These are phyloP conservation scores for Tripidium arundinaceum DNA, from an alignment of 202 grass and related monocot species.

Conservation along the genomic window DNA sequence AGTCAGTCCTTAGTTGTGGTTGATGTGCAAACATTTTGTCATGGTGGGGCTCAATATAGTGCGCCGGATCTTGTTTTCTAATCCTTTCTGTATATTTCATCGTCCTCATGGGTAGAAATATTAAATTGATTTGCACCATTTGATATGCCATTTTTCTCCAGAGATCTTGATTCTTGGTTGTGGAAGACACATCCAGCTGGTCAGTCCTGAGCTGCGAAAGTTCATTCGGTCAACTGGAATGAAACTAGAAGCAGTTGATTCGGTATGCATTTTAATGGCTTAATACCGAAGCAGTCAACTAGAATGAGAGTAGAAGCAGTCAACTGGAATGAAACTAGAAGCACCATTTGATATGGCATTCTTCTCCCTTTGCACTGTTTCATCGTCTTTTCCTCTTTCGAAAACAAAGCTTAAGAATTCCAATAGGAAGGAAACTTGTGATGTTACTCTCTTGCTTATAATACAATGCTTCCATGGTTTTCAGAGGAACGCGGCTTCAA, in stretches of 20 bases:
- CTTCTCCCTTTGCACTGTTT: background rate
- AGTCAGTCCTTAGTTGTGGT: background rate
- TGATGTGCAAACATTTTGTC: background rate
- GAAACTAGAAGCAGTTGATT: constrained; percentile 70
- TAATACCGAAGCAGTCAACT: background rate
- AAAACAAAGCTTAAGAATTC: background rate
- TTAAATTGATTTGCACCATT: background rate
- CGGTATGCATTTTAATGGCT: constrained; percentile 31
- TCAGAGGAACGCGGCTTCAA: constrained; percentile 91
- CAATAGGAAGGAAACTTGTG: background rate
- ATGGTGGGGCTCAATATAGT: background rate
- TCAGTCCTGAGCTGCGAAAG: constrained; percentile 53
- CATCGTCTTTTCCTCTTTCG: background rate
- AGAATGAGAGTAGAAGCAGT: too few relatives aligned
- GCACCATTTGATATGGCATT: too few relatives aligned
- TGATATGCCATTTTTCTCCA: constrained; percentile 32
- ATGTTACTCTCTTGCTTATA: background rate
- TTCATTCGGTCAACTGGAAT: constrained; percentile 69
- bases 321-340: too few relatives aligned
- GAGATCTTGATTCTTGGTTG: constrained; percentile 78
- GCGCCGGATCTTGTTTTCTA: background rate
- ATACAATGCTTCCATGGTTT: constrained; percentile 12
- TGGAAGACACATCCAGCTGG: constrained; percentile 49
- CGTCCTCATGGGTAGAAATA: background rate
- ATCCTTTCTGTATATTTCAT: background rate